Conservation (phyloP, 768 basidiomycete species). For the Nevesoporus exiguus region DNA sequence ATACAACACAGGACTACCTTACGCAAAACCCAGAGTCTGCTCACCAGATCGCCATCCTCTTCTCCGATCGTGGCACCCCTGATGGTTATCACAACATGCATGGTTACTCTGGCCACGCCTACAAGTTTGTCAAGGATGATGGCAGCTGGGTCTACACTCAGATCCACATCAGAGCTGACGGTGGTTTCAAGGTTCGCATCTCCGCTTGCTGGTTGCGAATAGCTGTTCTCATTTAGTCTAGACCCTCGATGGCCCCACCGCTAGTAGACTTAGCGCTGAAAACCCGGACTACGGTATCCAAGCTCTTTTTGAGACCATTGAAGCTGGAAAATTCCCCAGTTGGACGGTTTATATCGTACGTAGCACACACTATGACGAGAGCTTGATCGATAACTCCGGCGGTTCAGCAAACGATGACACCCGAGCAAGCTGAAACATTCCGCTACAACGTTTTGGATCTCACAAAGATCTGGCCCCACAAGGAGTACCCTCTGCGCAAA, state of each 20-base stretch:
- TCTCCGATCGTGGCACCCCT: conserved; percentile 95
- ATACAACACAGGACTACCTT: conserved; percentile 69
- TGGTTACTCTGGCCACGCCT: conserved; percentile 93
- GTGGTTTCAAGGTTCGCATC: conserved; percentile 69
- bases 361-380: conserved; percentile 7
- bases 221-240: conserved; percentile 26
- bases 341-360: conserved; percentile 86
- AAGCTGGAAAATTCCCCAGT: conserved; percentile 71
- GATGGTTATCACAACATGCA: conserved; percentile 85
- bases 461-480: conserved; percentile 90
- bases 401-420: conserved; percentile 89
- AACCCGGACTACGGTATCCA: conserved; percentile 86
- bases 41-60: conserved; percentile 84
- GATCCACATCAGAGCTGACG: conserved; percentile 74
- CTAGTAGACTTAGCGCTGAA: conserved; percentile 61
- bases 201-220: neutral
- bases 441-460: conserved; percentile 88
- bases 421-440: conserved; percentile 86
- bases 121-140: conserved; percentile 81
- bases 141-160: conserved; percentile 86
- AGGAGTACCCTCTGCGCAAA: conserved; percentile 81
- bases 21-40: conserved; percentile 86
- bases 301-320: conserved; percentile 77
- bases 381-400: conserved; percentile 10
- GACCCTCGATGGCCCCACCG: conserved; percentile 69